Base-by-base conservation (phyloP, 495 filamentous ascomycete genomes). In the Tricharina praecox region DNA sequence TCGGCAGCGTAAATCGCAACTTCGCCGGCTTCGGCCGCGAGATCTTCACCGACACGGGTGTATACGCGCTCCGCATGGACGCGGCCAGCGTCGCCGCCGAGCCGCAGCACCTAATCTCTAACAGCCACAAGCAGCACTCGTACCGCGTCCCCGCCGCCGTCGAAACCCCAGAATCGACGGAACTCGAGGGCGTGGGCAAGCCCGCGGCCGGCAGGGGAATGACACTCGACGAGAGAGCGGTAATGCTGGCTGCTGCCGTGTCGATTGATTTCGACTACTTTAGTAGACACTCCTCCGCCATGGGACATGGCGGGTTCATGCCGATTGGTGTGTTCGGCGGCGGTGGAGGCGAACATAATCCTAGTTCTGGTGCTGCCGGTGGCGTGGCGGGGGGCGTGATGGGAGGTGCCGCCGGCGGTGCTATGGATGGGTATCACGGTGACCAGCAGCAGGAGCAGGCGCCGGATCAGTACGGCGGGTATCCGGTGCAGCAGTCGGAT, bases 181-280 rank as follows among this genome's bases (percentile, higher is more conserved):
- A 25, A 30, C 50, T 10, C 8, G 13, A 9, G 39, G 13, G 4
- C 11, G 23, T 43, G 0, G 41, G 56, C 20, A 50, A 65, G 15
- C 40, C 26, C 3, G 48, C 52, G 7, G 37, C 57, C 0, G 47
- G 49, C 1, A 53, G 66, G 1, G 76, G 70, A 0, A 78, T 82
- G 76, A 78, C 76, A 16, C 68, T 82, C 4, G 78, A 81, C 53
- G 77, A 81, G 63, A 70, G 78, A 30, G 78, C 78, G 0, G 70
- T 81, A 20, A 81, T 81, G 77, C 66, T 82, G 24, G 78, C 78
- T 15, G 79, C 77, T 1, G 78, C 78, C 15, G 77, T 81, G 15
- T 78, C 70, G 39, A 66, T 82, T 42, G 78, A 82, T 59, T 82
- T 81, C 48, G 78, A 82, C 58, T 82, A 81, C 55, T 82, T 82